Evolutionary conservation across 345 rosid species (phyloP), one percentile per base, ranked within the genome.

Genomic region (Populus simonii): DNA sequence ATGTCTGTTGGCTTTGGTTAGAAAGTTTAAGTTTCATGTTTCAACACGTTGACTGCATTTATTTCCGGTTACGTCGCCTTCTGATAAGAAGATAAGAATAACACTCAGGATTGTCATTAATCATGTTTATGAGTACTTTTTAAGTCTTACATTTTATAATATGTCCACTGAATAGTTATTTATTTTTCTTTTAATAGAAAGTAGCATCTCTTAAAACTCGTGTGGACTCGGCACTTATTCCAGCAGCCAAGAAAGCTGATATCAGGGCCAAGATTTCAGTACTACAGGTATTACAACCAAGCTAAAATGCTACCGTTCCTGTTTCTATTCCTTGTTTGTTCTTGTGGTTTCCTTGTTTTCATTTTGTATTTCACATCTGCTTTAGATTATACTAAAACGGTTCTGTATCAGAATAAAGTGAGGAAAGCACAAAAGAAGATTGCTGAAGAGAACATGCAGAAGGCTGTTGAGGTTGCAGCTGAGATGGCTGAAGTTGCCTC

Each of bases 191-290:
- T 80, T 73, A 47, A 68, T 87, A 92, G 95, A 91, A 87, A 91
- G 97, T 96, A 75, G 89, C 97, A 22, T 90, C 92, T 76, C 74
- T 94, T 76, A 94, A 93, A 89, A 87, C 89, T 74, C 84, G 75
- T 59, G 97, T 92, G 81, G 98, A 96, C 67, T 74, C 89, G 1
- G 92, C 97, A 71, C 63, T 85, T 68, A 94, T 92, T 72, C 97
- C 98, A 23, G 97, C 97, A 22, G 91, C 92, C 74, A 90, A 84
- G 87, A 96, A 96, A 79, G 95, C 97, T 77, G 93, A 90, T 70
- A 86, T 96, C 71, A 89, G 91, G 89, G 89, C 87, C 35, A 92
- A 89, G 84, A 90, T 96, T 73, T 79, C 80, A 41, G 73, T 78
- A 59, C 95, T 96, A 77, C 97, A 91, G 97, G 99, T 91, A 85